These are phyloP conservation scores for Trichoderma semiorbis DNA, from an alignment of 2,329 filamentous ascomycete genomes.

Conservation along the genomic window DNA sequence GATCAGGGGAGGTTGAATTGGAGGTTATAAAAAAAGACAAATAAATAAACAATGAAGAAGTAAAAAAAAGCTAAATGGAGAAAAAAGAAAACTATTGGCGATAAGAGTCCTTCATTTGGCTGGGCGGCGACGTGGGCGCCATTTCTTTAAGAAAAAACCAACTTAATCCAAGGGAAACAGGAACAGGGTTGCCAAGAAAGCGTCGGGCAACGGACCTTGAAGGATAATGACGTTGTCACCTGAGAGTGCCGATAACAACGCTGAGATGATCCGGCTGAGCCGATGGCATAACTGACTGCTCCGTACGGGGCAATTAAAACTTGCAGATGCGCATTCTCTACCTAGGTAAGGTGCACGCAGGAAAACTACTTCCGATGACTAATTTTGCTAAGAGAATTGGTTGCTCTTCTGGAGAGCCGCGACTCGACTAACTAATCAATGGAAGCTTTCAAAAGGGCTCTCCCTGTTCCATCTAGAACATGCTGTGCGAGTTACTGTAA, in stretches of 20 bases:
- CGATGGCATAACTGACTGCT: slow-evolving; percentile 5
- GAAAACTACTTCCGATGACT: background rate
- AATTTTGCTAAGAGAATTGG: background rate
- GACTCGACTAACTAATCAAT: background rate
- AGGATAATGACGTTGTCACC: slow-evolving; percentile 9
- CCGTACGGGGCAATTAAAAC: background rate
- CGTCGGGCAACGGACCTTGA: background rate
- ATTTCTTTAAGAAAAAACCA: background rate
- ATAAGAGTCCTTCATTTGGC: background rate
- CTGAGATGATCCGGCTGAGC: background rate
- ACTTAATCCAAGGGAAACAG: background rate
- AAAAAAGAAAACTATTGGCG: background rate
- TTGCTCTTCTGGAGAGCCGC: background rate
- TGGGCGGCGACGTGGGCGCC: background rate
- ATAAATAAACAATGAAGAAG: background rate
- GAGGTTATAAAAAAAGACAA: background rate
- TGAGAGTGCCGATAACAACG: slow-evolving; percentile 1
- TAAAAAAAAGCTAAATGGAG: background rate
- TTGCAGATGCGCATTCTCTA: background rate
- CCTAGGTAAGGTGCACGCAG: background rate
- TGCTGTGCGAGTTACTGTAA: background rate
- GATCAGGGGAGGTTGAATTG: background rate
- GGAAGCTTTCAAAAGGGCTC: background rate
- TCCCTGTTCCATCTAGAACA: background rate
- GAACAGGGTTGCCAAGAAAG: background rate